Evolutionary conservation across 306 rosid genomes (phyloP), one percentile per base, ranked within the genome.

Genomic region (Lathyrus oleraceus): DNA sequence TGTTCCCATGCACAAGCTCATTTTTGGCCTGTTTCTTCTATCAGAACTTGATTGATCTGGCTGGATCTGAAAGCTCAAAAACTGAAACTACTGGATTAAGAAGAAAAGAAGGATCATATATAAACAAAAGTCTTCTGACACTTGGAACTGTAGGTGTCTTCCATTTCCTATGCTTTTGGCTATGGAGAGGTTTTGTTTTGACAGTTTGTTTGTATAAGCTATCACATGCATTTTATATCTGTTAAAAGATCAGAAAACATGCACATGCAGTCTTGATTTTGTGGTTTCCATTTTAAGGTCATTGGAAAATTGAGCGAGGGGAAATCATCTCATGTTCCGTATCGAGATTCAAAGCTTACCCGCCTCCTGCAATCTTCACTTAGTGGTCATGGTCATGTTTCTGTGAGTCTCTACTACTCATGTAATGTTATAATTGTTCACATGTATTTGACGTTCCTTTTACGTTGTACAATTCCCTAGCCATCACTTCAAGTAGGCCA

Each of bases 1-100:
- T 8, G 16, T 17, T 14, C 19, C 8, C 45, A 51, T 28, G 17
- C 32, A 67, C 32, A 16, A 17, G 45, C 72, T 67, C 61, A 67
- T 67, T 13, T 61, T 78, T 49, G 54, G 6, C 68, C 43, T 60
- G 30, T 51, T 72, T 69, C 71, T 68, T 63, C 17, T 19, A 36
- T 70, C 76, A 95, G 99, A 95, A 95, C 77, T 87, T 91, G 84
- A 95, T 95, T 12, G 99, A 95, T 86, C 87, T 95, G 39, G 99
- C 99, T 79, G 99, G 99, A 71, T 95, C 99, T 53, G 99, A 95
- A 86, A 95, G 99, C 86, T 95, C 99, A 3, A 95, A 95, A 85
- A 85, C 96, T 10, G 97, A 95, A 81, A 95, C 99, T 42, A 95
- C 97, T 74, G 99, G 99, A 58, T 77, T 91, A 43, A 83, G 97